Evolutionary conservation across 805 yeast species (phyloP).

Genomic region (Metschnikowia gelsemii): DNA sequence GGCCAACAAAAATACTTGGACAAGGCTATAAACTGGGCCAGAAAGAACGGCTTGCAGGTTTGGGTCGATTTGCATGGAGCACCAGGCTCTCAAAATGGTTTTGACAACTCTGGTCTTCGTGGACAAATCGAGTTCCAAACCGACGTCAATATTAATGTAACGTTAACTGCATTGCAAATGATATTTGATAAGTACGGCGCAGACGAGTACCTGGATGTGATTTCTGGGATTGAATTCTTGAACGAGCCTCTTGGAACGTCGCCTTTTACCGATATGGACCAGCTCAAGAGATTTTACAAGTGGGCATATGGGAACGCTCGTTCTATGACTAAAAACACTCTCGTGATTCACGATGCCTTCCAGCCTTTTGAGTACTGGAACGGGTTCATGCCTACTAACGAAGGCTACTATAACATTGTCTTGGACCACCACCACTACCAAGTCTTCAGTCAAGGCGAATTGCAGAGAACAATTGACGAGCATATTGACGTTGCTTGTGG

Average conservation of each 20-base stretch:
- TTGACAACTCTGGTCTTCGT: constrained; percentile 88
- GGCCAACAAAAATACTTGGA: constrained; percentile 78
- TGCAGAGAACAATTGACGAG: constrained; percentile 56
- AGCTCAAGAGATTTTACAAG: constrained; percentile 57
- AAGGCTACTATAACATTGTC: constrained; percentile 60
- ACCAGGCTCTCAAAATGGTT: constrained; percentile 96
- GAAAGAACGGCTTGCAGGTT: constrained; percentile 58
- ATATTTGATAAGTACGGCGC: constrained; percentile 66
- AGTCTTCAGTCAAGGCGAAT: constrained; percentile 67
- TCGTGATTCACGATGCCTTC: constrained; percentile 84
- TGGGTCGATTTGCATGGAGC: constrained; percentile 96
- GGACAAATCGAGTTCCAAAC: constrained; percentile 38
- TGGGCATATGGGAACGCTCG: constrained; percentile 69
- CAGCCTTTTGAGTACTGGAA: constrained; percentile 58
- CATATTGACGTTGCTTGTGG: constrained; percentile 44
- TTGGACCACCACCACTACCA: constrained; percentile 92
- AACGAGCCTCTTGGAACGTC: constrained; percentile 87
- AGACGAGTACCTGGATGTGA: constrained; percentile 61
- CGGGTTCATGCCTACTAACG: constrained; percentile 40
- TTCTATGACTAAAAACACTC: constrained; percentile 48
- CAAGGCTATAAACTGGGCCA: constrained; percentile 75
- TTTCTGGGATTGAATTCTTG: constrained; percentile 78
- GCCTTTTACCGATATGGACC: constrained; percentile 56
- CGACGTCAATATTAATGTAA: constrained; percentile 29
- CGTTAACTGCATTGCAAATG: constrained; percentile 53